These are phyloP conservation scores for Monosporascus sp. DNA, from an alignment of 2,329 filamentous ascomycete genomes.

Conservation along the genomic window DNA sequence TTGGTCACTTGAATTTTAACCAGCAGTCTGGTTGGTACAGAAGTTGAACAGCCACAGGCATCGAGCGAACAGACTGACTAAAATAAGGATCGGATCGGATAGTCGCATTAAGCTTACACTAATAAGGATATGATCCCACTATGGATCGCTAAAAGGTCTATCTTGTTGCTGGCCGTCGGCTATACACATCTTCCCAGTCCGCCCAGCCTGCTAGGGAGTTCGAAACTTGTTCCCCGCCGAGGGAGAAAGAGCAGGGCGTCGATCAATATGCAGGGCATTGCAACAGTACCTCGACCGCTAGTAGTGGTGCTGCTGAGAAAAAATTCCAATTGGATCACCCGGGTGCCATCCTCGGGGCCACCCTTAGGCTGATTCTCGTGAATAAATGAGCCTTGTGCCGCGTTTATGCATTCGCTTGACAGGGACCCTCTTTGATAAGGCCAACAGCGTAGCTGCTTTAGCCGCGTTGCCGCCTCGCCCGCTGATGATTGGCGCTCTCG, in stretches of 20 bases:
- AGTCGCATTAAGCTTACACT: background rate
- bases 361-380: background rate
- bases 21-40: background rate
- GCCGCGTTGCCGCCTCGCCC: background rate
- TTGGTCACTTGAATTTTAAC: background rate
- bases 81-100: background rate
- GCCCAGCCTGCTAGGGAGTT: background rate
- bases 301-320: background rate
- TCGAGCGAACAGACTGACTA: background rate
- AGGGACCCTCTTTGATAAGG: background rate
- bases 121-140: background rate
- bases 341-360: background rate
- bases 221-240: too few species aligned
- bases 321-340: background rate
- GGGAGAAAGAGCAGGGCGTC: background rate
- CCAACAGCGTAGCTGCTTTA: background rate
- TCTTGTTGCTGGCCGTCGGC: background rate
- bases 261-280: constrained; percentile 5
- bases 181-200: background rate
- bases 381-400: background rate
- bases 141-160: background rate
- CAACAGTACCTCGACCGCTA: background rate
- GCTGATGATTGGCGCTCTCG: background rate
- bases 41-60: background rate
- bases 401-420: background rate